Conservation (phyloP, 2,329 filamentous ascomycete genomes). For the Fusarium equiseti region DNA sequence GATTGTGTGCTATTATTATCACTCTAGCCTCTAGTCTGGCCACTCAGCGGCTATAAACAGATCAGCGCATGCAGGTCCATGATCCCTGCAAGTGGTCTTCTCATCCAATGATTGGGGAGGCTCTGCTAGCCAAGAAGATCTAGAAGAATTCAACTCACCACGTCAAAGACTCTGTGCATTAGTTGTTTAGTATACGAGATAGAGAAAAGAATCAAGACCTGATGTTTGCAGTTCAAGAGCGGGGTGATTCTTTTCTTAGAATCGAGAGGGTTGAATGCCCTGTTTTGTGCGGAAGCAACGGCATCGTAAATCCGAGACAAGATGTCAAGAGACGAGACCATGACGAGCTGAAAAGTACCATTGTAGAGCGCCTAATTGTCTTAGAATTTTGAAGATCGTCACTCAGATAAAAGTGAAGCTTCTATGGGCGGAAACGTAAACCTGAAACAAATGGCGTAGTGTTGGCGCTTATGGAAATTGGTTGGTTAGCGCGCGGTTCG, state of each 20-base stretch:
- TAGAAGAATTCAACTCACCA: slow-evolving; percentile 16
- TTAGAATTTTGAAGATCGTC: slow-evolving; percentile 7
- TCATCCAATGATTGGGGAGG: slow-evolving; percentile 16
- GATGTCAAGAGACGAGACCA: background rate
- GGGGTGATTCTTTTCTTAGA: slow-evolving; percentile 27
- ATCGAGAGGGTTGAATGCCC: background rate
- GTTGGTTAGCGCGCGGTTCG: slow-evolving; percentile 32
- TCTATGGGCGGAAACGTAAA: background rate
- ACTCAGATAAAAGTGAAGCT: slow-evolving; percentile 4
- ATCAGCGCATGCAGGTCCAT: slow-evolving; percentile 1
- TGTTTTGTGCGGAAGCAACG: background rate
- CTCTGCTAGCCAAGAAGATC: slow-evolving; percentile 1
- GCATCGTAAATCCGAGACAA: background rate
- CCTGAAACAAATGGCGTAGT: slow-evolving; percentile 26
- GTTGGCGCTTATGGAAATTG: slow-evolving; percentile 14
- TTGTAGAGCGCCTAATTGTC: background rate
- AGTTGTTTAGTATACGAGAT: slow-evolving; percentile 19
- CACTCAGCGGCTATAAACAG: slow-evolving; percentile 35
- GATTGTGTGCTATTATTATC: slow-evolving; percentile 35
- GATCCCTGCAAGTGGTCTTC: slow-evolving; percentile 23
- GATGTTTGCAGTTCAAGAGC: slow-evolving; percentile 10
- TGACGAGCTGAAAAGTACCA: background rate
- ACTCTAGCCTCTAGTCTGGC: slow-evolving; percentile 1
- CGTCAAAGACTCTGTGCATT: slow-evolving; percentile 28
- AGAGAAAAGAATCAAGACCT: slow-evolving; percentile 1